Conservation (phyloP, 371 early-diverging fungal genomes). For the Apophysomyces ossiformis region DNA sequence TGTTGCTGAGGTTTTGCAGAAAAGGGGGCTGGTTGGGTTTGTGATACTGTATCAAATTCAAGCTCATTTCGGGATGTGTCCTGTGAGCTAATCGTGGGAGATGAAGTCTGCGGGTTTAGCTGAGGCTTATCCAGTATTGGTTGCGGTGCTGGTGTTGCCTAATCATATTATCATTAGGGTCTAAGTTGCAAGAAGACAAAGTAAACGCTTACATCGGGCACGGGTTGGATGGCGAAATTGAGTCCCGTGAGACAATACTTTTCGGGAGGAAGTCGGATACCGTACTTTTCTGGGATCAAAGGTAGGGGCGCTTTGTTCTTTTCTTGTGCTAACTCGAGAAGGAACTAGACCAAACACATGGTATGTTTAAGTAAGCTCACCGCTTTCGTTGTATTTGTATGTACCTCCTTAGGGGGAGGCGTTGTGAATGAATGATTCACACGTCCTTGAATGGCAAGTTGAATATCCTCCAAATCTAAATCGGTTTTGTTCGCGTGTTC, state of each 20-base stretch:
- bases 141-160: conserved; percentile 49
- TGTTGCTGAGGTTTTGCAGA: conserved; percentile 8
- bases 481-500: conserved; percentile 90
- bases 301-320: conserved; percentile 91
- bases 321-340: conserved; percentile 85
- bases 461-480: conserved; percentile 90
- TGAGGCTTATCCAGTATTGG: conserved; percentile 26
- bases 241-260: conserved; percentile 86
- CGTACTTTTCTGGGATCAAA: conserved; percentile 86
- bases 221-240: conserved; percentile 78
- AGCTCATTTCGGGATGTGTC: conserved; percentile 5
- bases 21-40: conserved; percentile 6
- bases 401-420: conserved; percentile 90
- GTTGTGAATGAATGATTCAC: conserved; percentile 89
- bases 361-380: neutral
- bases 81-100: conserved; percentile 1
- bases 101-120: conserved; percentile 12
- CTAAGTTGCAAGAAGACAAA: neutral
- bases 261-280: conserved; percentile 92
- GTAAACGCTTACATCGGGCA: conserved; percentile 71
- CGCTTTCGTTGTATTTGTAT: neutral
- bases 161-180: neutral
- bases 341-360: conserved; percentile 55
- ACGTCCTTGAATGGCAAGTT: conserved; percentile 91
- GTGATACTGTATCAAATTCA: conserved; percentile 13